Conservation (phyloP, 257 asterid genomes). For the Solanum lignicaule region DNA sequence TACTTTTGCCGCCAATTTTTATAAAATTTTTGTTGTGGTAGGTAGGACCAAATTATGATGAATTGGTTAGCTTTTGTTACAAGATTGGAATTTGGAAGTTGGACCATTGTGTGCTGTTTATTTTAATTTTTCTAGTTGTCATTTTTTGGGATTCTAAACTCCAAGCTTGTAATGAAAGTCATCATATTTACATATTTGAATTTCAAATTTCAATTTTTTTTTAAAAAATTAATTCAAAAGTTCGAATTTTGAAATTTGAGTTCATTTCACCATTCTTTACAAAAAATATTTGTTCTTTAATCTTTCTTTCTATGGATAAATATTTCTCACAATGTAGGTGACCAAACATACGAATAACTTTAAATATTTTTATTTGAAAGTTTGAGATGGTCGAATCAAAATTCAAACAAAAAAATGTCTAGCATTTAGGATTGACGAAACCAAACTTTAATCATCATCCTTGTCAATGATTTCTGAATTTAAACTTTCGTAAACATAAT, state of each 20-base stretch:
- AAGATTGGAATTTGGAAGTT: not conserved
- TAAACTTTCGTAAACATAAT: not conserved
- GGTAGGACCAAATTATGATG: not conserved
- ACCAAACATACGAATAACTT: not conserved
- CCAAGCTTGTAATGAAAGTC: not conserved
- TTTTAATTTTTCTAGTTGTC: not conserved
- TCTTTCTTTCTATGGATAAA: not conserved
- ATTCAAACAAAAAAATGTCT: not conserved
- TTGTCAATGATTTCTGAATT: not conserved
- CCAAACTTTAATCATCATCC: not conserved
- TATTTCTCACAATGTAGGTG: not conserved
- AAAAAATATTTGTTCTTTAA: not conserved
- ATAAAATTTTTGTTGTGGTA: not conserved
- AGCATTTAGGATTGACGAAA: not conserved
- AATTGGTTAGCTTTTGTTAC: not conserved
- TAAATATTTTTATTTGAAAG: not conserved
- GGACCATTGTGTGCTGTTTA: not conserved
- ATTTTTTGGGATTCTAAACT: not conserved
- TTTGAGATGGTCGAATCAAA: not conserved
- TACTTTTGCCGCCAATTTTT: not conserved
- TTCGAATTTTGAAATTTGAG: not conserved
- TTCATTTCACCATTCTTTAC: not conserved
- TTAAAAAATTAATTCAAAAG: not conserved
- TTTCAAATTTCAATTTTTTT: not conserved
- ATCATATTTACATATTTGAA: not conserved